A percentile compares a stretch with the other conserved stretches of the same genome.
Conservation (phyloP, 2,329 filamentous ascomycete genomes). For the Arthrobotrys sphaeroides region DNA sequence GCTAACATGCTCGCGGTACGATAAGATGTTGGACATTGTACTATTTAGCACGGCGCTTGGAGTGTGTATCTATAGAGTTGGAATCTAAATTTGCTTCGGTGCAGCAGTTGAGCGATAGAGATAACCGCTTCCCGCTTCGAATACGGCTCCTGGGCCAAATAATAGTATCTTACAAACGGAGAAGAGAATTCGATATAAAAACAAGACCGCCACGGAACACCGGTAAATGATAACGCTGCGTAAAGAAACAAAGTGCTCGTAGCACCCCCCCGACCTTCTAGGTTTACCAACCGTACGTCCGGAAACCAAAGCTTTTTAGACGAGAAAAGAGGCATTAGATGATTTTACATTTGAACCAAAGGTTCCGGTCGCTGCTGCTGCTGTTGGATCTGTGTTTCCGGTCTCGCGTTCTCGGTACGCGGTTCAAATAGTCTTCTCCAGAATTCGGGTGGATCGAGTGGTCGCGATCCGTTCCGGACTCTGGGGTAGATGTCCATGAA, state of each 20-base stretch:
- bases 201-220: slow-evolving; percentile 16
- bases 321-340: too few species aligned
- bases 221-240: slow-evolving; percentile 28
- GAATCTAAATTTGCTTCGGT: not conserved
- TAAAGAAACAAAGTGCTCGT: not conserved
- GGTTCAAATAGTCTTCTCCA: slow-evolving; percentile 85
- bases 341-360: too few species aligned
- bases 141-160: not conserved
- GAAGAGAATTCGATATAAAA: not conserved
- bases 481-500: slow-evolving; percentile 96
- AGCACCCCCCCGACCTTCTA: too few species aligned
- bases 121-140: not conserved
- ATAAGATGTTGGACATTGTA: not conserved
- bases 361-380: not conserved
- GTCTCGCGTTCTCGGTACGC: slow-evolving; percentile 55
- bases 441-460: slow-evolving; percentile 87
- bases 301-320: too few species aligned
- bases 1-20: not conserved
- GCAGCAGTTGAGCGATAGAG: not conserved
- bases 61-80: slow-evolving; percentile 14
- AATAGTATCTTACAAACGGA: slow-evolving; percentile 14
- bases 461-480: slow-evolving; percentile 82
- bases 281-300: too few species aligned
- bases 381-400: slow-evolving; percentile 14
- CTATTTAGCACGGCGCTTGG: not conserved